Conservation (phyloP, 495 filamentous ascomycete species). For the Daldinia bambusicola region DNA sequence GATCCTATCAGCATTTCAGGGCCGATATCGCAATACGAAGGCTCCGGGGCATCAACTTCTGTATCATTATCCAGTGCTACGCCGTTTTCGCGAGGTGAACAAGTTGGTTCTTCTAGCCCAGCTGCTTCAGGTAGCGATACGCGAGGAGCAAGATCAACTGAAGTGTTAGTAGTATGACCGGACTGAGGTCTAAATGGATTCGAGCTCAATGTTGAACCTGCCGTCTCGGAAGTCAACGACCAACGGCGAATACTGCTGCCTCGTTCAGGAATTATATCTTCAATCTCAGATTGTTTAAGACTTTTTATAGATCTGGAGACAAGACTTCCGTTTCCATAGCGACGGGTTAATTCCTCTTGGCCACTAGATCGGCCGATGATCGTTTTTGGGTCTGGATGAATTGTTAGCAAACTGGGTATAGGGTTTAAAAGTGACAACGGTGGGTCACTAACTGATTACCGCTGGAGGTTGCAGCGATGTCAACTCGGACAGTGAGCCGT, state of each 20-base stretch:
- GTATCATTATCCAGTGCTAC: background rate
- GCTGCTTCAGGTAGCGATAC: slow-evolving; percentile 8
- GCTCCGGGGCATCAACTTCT: background rate
- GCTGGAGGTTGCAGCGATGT: slow-evolving; percentile 26
- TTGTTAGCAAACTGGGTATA: slow-evolving; percentile 20
- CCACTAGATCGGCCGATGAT: slow-evolving; percentile 16
- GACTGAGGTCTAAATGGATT: slow-evolving; percentile 54
- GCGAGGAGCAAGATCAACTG: slow-evolving; percentile 50
- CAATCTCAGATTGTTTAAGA: slow-evolving; percentile 34
- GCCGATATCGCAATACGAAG: slow-evolving; percentile 12
- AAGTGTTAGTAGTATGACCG: slow-evolving; percentile 56
- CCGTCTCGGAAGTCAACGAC: slow-evolving; percentile 56
- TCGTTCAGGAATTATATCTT: slow-evolving; percentile 41
- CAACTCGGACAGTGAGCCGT: slow-evolving; percentile 31
- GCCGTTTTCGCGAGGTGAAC: background rate
- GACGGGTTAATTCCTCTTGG: slow-evolving; percentile 31
- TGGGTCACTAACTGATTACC: slow-evolving; percentile 35
- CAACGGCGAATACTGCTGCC: slow-evolving; percentile 52
- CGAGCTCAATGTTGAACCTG: slow-evolving; percentile 51
- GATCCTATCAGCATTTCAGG: slow-evolving; percentile 30
- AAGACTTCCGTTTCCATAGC: slow-evolving; percentile 37
- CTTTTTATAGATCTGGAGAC: slow-evolving; percentile 34
- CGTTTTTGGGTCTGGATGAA: slow-evolving; percentile 23
- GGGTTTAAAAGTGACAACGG: background rate
- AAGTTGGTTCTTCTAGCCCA: background rate